Evolutionary conservation across 192 early-diverging fungal genomes (phyloP).

Genomic region (Backusella tuberculispora): DNA sequence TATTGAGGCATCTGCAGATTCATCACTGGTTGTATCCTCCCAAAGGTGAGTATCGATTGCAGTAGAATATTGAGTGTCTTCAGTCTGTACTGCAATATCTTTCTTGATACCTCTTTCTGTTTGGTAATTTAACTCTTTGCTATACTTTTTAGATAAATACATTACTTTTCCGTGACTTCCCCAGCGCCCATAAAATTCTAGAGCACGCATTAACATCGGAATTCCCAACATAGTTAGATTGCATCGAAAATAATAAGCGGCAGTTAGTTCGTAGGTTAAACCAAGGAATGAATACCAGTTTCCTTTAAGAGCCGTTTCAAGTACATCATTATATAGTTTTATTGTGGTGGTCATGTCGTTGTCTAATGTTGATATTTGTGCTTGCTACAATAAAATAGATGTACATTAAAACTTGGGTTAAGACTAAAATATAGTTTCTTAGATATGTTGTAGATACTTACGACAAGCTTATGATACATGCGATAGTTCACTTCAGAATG

Average conservation of each 20-base stretch:
- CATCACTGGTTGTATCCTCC: slow-evolving; percentile 21
- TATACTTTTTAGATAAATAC: slow-evolving; percentile 21
- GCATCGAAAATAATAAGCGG: slow-evolving; percentile 21
- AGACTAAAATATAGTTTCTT: not conserved
- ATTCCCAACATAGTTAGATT: slow-evolving; percentile 24
- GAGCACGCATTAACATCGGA: slow-evolving; percentile 6
- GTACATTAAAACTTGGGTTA: not conserved
- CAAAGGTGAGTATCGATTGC: not conserved
- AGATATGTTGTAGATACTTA: slow-evolving; percentile 1
- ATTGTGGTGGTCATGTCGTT: slow-evolving; percentile 16
- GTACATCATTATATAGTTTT: slow-evolving; percentile 14
- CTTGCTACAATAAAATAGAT: slow-evolving; percentile 15
- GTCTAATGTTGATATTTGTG: slow-evolving; percentile 25
- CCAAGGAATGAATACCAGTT: slow-evolving; percentile 31
- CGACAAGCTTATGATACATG: slow-evolving; percentile 32
- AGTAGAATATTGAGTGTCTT: slow-evolving; percentile 3
- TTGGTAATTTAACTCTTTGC: not conserved
- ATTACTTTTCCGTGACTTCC: slow-evolving; percentile 28
- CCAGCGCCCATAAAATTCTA: slow-evolving; percentile 28
- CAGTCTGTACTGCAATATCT: slow-evolving; percentile 24
- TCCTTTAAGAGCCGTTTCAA: slow-evolving; percentile 15
- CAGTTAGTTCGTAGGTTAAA: slow-evolving; percentile 24
- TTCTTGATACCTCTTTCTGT: not conserved
- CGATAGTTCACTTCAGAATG: slow-evolving; percentile 36
- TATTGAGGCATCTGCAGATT: slow-evolving; percentile 3